Base-by-base conservation (phyloP, 169 alveolate species). In the Eimeria praecox region DNA sequence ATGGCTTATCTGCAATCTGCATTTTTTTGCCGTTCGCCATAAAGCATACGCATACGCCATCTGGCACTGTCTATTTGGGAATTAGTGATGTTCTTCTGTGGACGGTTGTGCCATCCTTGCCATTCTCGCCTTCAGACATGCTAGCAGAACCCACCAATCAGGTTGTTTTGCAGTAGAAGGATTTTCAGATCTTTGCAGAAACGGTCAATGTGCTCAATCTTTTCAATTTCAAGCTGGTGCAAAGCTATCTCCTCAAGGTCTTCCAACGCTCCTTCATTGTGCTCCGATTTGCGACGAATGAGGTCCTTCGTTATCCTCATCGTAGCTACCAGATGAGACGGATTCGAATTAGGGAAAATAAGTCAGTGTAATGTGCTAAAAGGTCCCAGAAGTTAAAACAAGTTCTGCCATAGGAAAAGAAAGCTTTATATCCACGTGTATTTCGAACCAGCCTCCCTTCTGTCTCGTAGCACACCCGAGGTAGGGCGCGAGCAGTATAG, bases 251-350 rank as follows among this genome's bases (percentile, higher is more conserved):
- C 99, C 97, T 99, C 99, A 73, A 99, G 96, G 33, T 98, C 98
- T 18, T 98, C 93, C 62, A 99, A 95, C 82, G 98, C 94, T 59
- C 98, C 99, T 75, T 99, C 99, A 97, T 99, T 98, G 96, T 99
- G 99, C 96, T 99, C 99, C 49, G 99, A 98, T 75, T 99, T 96
- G 92, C 97, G 98, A 64, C 99, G 98, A 42, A 98, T 95, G 78
- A 98, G 95, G 96, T 98, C 99, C 78, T 97, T 97, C 10, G 97
- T 95, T 27, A 95, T 95, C 27, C 96, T 59, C 97, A 95, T 95
- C 94, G 87, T 62, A 16, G 35, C 33, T 88, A 10, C n/a, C 44
- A 14, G 52, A 20, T 18, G 12, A 35, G 83, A 22, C 2, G n/a
- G 46, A 78, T 10, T 44, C 40, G n/a, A 46, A 10, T 22, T 12